These are phyloP conservation scores for Taphrina confusa DNA, from an alignment of 1,139 yeast species.

Conservation along the genomic window DNA sequence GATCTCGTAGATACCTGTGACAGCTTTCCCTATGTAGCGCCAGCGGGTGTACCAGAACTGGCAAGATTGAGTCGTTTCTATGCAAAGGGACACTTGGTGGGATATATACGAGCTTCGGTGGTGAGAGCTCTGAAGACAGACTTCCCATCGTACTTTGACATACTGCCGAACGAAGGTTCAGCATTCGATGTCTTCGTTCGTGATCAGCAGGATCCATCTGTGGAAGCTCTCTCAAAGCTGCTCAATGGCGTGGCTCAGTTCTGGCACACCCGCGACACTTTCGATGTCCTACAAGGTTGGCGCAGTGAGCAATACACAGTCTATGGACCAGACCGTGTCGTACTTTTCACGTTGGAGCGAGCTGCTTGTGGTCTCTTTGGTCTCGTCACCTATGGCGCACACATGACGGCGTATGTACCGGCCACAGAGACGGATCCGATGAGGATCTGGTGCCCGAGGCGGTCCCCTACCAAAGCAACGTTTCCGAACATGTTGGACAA, in stretches of 20 bases:
- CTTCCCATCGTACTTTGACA: conserved; percentile 21
- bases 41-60: not conserved
- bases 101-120: conserved; percentile 13
- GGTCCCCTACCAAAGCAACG: conserved; percentile 76
- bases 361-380: conserved; percentile 81
- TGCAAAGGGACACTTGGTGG: conserved; percentile 11
- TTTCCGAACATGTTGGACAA: conserved; percentile 90
- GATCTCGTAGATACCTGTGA: conserved; percentile 25
- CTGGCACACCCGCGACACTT: conserved; percentile 42
- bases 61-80: conserved; percentile 12
- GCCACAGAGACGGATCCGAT: conserved; percentile 50
- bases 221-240: conserved; percentile 7
- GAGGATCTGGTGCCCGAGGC: conserved; percentile 80
- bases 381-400: conserved; percentile 85
- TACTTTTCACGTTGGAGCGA: conserved; percentile 74
- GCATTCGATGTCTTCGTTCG: conserved; percentile 25
- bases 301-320: conserved; percentile 78
- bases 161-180: conserved; percentile 15
- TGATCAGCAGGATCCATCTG: not conserved
- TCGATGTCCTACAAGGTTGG: conserved; percentile 70
- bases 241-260: conserved; percentile 19
- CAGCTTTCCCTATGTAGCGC: conserved; percentile 8
- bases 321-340: conserved; percentile 56
- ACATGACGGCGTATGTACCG: conserved; percentile 74
- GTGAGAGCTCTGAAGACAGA: conserved; percentile 13